A percentile compares a stretch with the other conserved stretches of the same genome.
phyloP scores from a whole-genome alignment of 2,329 filamentous ascomycete genomes.

The Cadophora malorum region DNA sequence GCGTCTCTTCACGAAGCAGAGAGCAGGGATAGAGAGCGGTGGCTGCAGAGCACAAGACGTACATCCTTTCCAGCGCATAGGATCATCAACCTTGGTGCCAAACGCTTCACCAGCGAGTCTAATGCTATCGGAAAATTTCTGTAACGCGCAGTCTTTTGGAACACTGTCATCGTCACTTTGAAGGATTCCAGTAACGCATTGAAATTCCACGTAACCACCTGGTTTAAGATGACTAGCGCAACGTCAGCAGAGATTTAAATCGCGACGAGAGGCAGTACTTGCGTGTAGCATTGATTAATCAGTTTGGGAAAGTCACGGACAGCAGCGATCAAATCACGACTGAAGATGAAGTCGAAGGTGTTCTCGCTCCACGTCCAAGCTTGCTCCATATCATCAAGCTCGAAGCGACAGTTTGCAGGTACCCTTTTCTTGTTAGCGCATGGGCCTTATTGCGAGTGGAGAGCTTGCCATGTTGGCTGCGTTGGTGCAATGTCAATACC shows the following conservation, averaged over 20 bases:
- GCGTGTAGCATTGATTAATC: slow-evolving; percentile 27
- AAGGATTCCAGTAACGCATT: background rate
- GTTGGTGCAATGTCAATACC: background rate
- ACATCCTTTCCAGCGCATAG: slow-evolving; percentile 7
- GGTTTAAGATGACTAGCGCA: background rate
- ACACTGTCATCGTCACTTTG: slow-evolving; percentile 14
- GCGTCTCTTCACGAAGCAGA: background rate
- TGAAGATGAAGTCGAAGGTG: slow-evolving; percentile 17
- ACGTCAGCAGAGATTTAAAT: background rate
- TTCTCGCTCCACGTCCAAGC: slow-evolving; percentile 38
- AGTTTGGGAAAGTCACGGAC: slow-evolving; percentile 29
- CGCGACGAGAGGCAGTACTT: slow-evolving; percentile 1
- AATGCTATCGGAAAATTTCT: background rate
- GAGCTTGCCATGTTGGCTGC: background rate
- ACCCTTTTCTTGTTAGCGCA: background rate
- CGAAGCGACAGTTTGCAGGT: slow-evolving; percentile 33
- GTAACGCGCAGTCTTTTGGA: background rate
- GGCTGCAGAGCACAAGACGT: background rate
- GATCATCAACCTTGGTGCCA: slow-evolving; percentile 1
- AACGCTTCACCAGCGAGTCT: background rate
- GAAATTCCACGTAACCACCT: background rate
- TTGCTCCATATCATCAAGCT: slow-evolving; percentile 43
- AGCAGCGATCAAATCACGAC: slow-evolving; percentile 23
- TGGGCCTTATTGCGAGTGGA: background rate
- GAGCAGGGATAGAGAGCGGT: background rate